Base-by-base conservation (phyloP, 768 basidiomycete species). In the Mrakia blollopis region DNA sequence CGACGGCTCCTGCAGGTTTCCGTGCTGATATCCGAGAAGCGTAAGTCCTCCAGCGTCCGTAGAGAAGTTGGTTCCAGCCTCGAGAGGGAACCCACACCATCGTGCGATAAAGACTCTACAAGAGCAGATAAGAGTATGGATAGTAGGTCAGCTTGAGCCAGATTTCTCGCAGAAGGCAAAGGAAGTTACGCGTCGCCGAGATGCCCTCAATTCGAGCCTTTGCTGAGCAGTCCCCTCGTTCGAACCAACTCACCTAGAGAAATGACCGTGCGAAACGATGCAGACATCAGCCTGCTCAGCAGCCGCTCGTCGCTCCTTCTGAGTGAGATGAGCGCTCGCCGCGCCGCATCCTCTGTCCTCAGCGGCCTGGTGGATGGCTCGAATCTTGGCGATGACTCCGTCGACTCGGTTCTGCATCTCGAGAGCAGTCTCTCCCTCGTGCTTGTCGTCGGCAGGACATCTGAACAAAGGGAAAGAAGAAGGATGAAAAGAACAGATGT, bases 21-120 rank as follows among this genome's bases (percentile, higher is more conserved):
- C 76, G 72, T 77, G 76, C 63, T 77, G 76, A 52, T 77, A 77
- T 1, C 76, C 76, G 72, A 65, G 62, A 0, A 77, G 52, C 1
- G 62, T 72, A 1, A 72, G 62, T 39, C 76, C 76, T 73, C 76
- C 72, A 47, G 72, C 60, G 35, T 75, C 74, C n/a, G 76, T 77
- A 50, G 76, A 62, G 35, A 77, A 77, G 71, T 77, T 73, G 52
- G 76, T 77, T 65, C 76, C 76, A n/a, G 76, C 71, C 52, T 50
- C 76, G 63, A 77, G 67, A 32, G 76, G 76, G 67, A 77, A 77
- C 11, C 76, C 76, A 44, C 76, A 77, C 76, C 76, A 77, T 44
- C 76, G 76, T 39, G 65, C 65, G 65, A 72, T 77, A 39, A 28
- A 72, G 57, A 28, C 35, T 44, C 47, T 60, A 9, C 8, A 60